Evolutionary conservation across 768 basidiomycete species (phyloP).

Genomic region (Clathrus columnatus): DNA sequence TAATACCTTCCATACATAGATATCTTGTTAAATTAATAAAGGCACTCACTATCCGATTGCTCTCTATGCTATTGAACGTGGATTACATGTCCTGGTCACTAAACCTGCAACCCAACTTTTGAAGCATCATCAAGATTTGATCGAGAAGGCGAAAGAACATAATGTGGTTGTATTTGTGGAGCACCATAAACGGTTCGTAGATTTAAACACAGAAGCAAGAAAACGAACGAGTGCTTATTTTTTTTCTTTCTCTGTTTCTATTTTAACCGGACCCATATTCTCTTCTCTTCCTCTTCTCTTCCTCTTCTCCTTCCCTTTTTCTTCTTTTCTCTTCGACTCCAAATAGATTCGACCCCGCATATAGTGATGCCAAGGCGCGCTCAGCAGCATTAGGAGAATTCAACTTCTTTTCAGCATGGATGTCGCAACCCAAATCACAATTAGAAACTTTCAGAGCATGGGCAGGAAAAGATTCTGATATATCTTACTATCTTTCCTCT

Average conservation of each 20-base stretch:
- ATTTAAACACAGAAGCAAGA: not conserved
- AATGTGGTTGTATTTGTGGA: slow-evolving; percentile 90
- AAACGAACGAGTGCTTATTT: not conserved
- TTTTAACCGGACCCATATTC: no score
- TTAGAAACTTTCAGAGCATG: slow-evolving; percentile 91
- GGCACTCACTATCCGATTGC: slow-evolving; percentile 82
- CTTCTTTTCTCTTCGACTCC: not conserved
- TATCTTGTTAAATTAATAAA: slow-evolving; percentile 21
- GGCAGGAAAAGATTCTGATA: slow-evolving; percentile 92
- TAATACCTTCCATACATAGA: not conserved
- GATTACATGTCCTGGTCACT: slow-evolving; percentile 84
- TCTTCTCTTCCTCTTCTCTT: not conserved
- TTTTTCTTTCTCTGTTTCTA: not conserved
- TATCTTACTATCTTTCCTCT: slow-evolving; percentile 94
- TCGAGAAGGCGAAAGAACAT: slow-evolving; percentile 67
- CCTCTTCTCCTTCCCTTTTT: not conserved
- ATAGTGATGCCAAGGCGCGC: slow-evolving; percentile 81
- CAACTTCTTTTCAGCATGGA: slow-evolving; percentile 95
- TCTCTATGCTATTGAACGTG: slow-evolving; percentile 75
- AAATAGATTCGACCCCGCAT: slow-evolving; percentile 75
- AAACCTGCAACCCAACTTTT: slow-evolving; percentile 88
- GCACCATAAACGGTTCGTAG: slow-evolving; percentile 72
- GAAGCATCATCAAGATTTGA: slow-evolving; percentile 70
- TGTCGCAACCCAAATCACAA: slow-evolving; percentile 95
- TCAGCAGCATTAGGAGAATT: slow-evolving; percentile 71